Percentiles rank a stretch among this genome's conserved stretches.
phyloP scores from a whole-genome alignment of 73 alveolate genomes.

The Uronychia setigera region DNA sequence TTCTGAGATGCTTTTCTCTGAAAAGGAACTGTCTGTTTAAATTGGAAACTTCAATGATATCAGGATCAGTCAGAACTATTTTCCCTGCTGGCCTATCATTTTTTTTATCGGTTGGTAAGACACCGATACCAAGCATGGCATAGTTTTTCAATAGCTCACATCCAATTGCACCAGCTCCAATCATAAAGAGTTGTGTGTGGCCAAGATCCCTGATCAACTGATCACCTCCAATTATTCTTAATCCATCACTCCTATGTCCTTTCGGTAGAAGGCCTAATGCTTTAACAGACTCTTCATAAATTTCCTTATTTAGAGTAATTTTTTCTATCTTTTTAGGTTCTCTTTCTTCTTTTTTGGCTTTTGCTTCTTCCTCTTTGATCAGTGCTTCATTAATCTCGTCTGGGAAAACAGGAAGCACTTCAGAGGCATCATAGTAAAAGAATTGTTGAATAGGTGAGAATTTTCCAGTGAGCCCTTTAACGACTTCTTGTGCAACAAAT shows the following conservation, averaged over 20 bases:
- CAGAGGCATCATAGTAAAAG: slow-evolving; percentile 81
- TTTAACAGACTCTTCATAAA: not conserved
- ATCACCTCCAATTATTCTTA: slow-evolving; percentile 76
- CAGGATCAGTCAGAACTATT: slow-evolving; percentile 93
- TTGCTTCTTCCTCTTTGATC: not conserved
- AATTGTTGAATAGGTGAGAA: slow-evolving; percentile 88
- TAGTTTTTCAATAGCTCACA: slow-evolving; percentile 94
- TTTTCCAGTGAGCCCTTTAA: slow-evolving; percentile 93
- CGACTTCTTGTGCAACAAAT: slow-evolving; percentile 90
- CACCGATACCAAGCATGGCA: slow-evolving; percentile 90
- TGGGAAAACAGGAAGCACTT: slow-evolving; percentile 74
- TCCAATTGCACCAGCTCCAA: slow-evolving; percentile 99
- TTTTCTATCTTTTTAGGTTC: slow-evolving; percentile 6
- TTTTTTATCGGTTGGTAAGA: slow-evolving; percentile 39
- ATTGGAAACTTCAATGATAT: slow-evolving; percentile 93
- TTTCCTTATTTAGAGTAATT: not conserved
- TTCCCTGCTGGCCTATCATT: slow-evolving; percentile 45
- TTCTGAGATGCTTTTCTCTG: slow-evolving; percentile 94
- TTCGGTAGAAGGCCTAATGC: not conserved
- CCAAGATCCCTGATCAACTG: slow-evolving; percentile 58
- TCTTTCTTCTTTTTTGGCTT: not conserved
- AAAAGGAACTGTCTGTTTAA: slow-evolving; percentile 93
- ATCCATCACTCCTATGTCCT: slow-evolving; percentile 67
- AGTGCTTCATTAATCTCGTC: slow-evolving; percentile 8
- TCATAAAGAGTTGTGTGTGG: slow-evolving; percentile 73